Base-by-base conservation (phyloP, 2,329 filamentous ascomycete species). In the Fusarium annulatum region DNA sequence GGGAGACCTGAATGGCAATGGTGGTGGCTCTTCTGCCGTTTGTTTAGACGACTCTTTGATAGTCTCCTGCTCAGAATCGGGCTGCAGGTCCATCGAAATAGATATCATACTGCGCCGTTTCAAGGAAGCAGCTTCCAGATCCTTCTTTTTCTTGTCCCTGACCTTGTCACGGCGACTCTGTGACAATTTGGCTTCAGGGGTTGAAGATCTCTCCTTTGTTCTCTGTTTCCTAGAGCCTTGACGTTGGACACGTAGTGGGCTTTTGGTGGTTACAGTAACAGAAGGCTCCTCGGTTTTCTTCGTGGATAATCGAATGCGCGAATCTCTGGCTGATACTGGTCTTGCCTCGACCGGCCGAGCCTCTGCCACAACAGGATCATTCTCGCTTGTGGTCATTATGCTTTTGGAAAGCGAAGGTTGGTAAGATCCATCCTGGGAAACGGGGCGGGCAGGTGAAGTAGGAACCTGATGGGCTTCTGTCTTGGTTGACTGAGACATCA, bases 121-220 rank as follows among this genome's bases (percentile, higher is more conserved):
- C 23, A 77, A 61, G 19, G 76, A 79, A 9, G 73, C 73, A 23
- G 81, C 80, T 63, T 85, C 82, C 65, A 85, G 79, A 39, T 85
- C 84, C 21, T 82, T 79, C 58, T 79, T 78, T 67, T 84, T 85
- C 74, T 80, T 81, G 23, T 84, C 82, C 28, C 80, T 81, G 9
- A 85, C 84, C 51, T 78, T 80, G 10, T 85, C 83, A 23, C 78
- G 78, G 21, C 83, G 81, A 46, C 76, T 83, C 38, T 79, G 75
- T 9, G 76, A 62, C 19, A 79, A 79, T 15, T 46, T 67, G n/a
- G 68, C 64, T 10, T 74, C 64, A 3, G 77, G 73, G 5, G 71
- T 34, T 61, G 60, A 72, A 66, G 55, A 21, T 48, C 49, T 15
- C 38, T 57, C 62, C 52, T 52, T 62, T 10, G 67, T 7, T 28